A percentile compares a stretch with the other conserved stretches of the same genome.
phyloP scores from a whole-genome alignment of 257 asterid species.

The Solanum gracilifrons region DNA sequence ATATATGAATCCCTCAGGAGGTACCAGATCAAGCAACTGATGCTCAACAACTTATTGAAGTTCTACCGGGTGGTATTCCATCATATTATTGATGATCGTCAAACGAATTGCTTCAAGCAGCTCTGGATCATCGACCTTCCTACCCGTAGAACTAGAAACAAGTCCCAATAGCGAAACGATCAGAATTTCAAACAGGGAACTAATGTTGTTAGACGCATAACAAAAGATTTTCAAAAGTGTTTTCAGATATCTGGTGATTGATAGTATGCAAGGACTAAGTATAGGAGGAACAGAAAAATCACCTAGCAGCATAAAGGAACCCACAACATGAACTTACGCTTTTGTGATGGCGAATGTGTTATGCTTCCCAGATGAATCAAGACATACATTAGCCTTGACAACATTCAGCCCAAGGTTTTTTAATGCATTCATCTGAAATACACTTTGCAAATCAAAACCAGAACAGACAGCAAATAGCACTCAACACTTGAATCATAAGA shows the following conservation, averaged over 20 bases:
- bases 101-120: constrained; percentile 98
- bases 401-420: constrained; percentile 83
- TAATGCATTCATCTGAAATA: constrained; percentile 73
- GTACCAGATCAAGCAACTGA: background rate
- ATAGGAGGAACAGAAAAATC: background rate
- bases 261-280: background rate
- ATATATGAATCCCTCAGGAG: background rate
- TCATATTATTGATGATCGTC: constrained; percentile 88
- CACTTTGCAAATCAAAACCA: constrained; percentile 9
- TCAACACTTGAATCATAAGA: background rate
- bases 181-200: background rate
- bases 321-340: constrained; percentile 41
- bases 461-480: background rate
- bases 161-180: background rate
- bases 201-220: background rate
- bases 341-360: constrained; percentile 81
- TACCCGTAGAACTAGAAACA: constrained; percentile 64
- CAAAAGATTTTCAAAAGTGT: background rate
- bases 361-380: constrained; percentile 95
- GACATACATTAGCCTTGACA: constrained; percentile 80
- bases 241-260: background rate
- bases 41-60: background rate
- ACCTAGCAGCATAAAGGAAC: background rate
- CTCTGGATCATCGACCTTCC: constrained; percentile 90
- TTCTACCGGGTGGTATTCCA: constrained; percentile 87